Evolutionary conservation across 768 basidiomycete species (phyloP), one percentile per base, ranked within the genome.

Genomic region (Hortiboletus flavorubellus): DNA sequence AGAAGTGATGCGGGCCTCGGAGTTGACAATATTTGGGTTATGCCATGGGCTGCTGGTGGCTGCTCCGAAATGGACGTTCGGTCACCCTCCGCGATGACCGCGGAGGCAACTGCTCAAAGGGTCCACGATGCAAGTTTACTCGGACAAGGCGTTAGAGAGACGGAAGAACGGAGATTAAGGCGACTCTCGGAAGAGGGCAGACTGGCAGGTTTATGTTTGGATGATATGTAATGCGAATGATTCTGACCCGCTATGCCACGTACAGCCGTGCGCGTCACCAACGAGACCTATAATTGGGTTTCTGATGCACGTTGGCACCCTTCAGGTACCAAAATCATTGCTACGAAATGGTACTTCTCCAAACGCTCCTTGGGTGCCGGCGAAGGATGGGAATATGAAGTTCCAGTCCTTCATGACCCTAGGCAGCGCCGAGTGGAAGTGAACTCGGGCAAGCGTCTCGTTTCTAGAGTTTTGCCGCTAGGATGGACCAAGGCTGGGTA

Each of bases 301-400:
- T 80, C 81, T 29, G 87, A 88, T 53, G 76, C 85, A 6, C 80
- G 84, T 43, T 89, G 86, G 75, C 85, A 90, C 62, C 84, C 86
- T 4, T 82, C 81, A 10, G 85, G 85, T 2, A 60, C 68, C 31
- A 83, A 77, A 59, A 68, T 89, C 16, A 72, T 89, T 50, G 85
- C 87, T n/a, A 89, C 87, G 11, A 89, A 89, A 65, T 87, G 87
- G 87, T 89, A 87, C 59, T 87, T 83, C 26, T 82, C 81, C 6
- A 59, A 48, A 4, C 81, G 87, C 8, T 84, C 83, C 47, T 73
- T 89, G 33, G 85, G 84, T 35, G 86, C 85, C 1, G 86, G 85
- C 2, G 88, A 89, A 74, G 85, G 81, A 40, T 89, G 87, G 88
- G 78, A 82, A 64, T 89, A 84, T 56, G 45, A 68, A 7, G 75